Percentiles rank a stretch among this genome's conserved stretches.
These are phyloP conservation scores for Eucalyptus brandiana DNA, from an alignment of 345 rosid genomes.

Conservation along the genomic window DNA sequence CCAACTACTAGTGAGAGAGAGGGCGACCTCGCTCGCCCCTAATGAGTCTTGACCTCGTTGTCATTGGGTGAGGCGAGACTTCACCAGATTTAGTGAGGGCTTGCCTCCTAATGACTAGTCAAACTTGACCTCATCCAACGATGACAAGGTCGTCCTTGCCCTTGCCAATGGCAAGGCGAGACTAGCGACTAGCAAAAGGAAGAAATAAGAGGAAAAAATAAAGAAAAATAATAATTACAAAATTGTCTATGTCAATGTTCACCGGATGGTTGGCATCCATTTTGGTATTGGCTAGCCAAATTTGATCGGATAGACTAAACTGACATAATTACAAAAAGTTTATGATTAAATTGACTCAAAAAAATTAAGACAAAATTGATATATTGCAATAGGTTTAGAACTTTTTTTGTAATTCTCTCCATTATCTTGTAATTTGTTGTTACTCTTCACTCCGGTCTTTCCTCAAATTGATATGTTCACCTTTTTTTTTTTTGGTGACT, in stretches of 20 bases:
- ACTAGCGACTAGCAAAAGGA: rapidly evolving
- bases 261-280: rapidly evolving
- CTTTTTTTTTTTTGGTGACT: no score
- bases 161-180: no score
- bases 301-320: rapidly evolving
- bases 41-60: rapidly evolving
- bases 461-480: not conserved
- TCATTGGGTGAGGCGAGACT: rapidly evolving
- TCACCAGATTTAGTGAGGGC: rapidly evolving
- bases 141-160: no score
- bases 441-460: not conserved
- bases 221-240: no score
- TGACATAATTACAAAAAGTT: rapidly evolving
- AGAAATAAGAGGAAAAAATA: no score
- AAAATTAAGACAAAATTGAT: rapidly evolving
- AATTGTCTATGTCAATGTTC: rapidly evolving
- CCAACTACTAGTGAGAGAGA: no score
- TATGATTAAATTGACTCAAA: rapidly evolving
- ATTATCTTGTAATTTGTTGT: no score
- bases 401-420: no score
- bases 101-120: no score
- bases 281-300: rapidly evolving
- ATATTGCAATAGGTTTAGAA: rapidly evolving
- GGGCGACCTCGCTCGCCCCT: no score
- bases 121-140: no score